Base-by-base conservation (phyloP, 345 rosid genomes). In the Ricinus communis region DNA sequence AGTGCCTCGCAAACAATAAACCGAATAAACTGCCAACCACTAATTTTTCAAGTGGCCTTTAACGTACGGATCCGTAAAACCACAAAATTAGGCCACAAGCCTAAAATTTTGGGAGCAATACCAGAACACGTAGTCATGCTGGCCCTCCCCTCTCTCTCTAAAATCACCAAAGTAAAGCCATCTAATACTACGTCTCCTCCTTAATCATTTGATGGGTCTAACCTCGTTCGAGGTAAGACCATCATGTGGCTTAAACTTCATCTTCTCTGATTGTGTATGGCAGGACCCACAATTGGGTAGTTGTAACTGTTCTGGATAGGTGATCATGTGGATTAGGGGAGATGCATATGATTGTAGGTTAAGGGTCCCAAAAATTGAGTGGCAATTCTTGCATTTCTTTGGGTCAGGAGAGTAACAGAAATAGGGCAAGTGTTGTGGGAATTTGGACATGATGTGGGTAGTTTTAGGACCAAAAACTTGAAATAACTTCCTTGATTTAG, bases 51-150 rank as follows among this genome's bases (percentile, higher is more conserved):
- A 69, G 55, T 30, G 65, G 65, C 14, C 28, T 57, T 10, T 5
- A 16, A 27, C 1, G 56, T 28, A 28, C 65, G 64, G 43, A 69
- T 56, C 56, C 65, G 46, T n/a, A 25, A 56, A 43, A 12, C 65
- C 72, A 54, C 62, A 45, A 53, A 52, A 22, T 67, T 36, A n/a
- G 71, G 70, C 31, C 59, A 65, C 10, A 12, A 50, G 57, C 70
- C 31, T 24, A 22, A 5, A 7, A 3, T 13, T 14, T 57, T 69
- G 65, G n/a, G n/a, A n/a, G n/a, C n/a, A 25, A 68, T 19, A 11
- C 54, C 21, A 49, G 19, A 14, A 1, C 6, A 49, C 19, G 4
- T 49, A 15, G 52, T 54, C 19, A 14, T 49, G 19, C 19, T 54
- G 59, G 57, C 14, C n/a, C 28, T 13, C n/a, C n/a, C n/a, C n/a